These are phyloP conservation scores for Dictyostelium citrinum DNA, from an alignment of 78 protist species.

Conservation along the genomic window DNA sequence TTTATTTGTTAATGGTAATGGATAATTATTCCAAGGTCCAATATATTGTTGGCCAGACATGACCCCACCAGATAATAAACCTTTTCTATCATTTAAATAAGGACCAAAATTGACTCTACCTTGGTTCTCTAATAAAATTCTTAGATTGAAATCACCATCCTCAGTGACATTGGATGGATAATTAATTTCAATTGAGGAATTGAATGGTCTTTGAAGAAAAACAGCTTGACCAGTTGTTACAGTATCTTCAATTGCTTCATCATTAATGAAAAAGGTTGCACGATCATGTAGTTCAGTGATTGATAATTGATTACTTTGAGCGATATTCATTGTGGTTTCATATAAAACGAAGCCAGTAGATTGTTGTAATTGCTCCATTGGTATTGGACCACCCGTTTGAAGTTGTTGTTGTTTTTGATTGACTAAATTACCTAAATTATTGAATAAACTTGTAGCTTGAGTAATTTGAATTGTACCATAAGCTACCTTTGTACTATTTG, in stretches of 20 bases:
- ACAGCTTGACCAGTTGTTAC: neutral
- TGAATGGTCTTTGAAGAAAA: constrained; percentile 28
- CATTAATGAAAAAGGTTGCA: constrained; percentile 25
- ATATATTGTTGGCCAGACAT: neutral
- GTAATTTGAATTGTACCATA: neutral
- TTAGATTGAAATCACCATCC: constrained; percentile 19
- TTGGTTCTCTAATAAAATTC: constrained; percentile 36
- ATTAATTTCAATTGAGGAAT: neutral
- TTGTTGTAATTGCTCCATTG: neutral
- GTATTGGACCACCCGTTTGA: neutral
- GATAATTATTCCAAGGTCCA: constrained; percentile 47
- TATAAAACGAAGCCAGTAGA: constrained; percentile 56
- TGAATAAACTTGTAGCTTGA: constrained; percentile 12
- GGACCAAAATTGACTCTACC: constrained; percentile 54
- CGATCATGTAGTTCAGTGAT: constrained; percentile 3
- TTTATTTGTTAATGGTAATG: neutral
- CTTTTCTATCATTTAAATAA: constrained; percentile 30
- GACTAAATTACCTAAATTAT: neutral
- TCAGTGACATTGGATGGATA: neutral
- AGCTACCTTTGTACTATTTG: neutral
- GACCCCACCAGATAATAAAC: constrained; percentile 19
- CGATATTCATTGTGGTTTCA: constrained; percentile 26
- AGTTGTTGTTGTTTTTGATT: neutral
- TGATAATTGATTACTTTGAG: neutral
- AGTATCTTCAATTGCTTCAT: neutral